Evolutionary conservation across 83 land plant species (phyloP), one percentile per base, ranked within the genome.

Genomic region (Picea abies): DNA sequence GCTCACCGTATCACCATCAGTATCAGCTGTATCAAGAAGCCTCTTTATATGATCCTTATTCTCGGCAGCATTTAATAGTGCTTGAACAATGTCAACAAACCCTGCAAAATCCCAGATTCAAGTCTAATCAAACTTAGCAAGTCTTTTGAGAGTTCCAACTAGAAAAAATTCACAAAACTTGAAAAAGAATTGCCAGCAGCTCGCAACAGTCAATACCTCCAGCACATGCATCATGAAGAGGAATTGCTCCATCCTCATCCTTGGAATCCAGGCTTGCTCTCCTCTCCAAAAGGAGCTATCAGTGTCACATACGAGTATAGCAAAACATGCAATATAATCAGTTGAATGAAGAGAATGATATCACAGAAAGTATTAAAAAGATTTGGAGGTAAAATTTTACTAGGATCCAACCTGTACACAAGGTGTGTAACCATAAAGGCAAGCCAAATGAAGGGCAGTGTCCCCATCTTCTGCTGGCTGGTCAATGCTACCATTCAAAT

Each of bases 221-320:
- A 25, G 98, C 96, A 87, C 96, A 96, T 79, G 96, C 96, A 92
- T 96, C 98, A 84, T 96, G 98, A 66, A 94, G 84, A 79, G 98
- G 96, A 82, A 94, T 80, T 22, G 93, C 98, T 32, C 98, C 95
- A 83, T 96, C 98, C 81, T 96, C 98, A 85, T 94, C 98, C 84
- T 84, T 90, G 25, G 82, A 82, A 82, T 94, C 96, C 81, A 92
- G 56, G 64, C 41, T 80, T 44, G 98, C 96, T 71, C 96, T 93
- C 80, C 93, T 83, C 82, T 91, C 91, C 88, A 94, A 78, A 1
- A 96, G 85, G 60, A 94, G 81, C 98, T 96, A 78, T 61, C 72
- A n/a, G 76, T 44, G 49, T 44, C 49, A 26, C 49, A 22, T 49
- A 47, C 16, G 23, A 14, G 26, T 75, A 37, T 22, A n/a, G 25